These are phyloP conservation scores for Annona cherimola DNA, from an alignment of 164 flowering plant genomes.

Conservation along the genomic window DNA sequence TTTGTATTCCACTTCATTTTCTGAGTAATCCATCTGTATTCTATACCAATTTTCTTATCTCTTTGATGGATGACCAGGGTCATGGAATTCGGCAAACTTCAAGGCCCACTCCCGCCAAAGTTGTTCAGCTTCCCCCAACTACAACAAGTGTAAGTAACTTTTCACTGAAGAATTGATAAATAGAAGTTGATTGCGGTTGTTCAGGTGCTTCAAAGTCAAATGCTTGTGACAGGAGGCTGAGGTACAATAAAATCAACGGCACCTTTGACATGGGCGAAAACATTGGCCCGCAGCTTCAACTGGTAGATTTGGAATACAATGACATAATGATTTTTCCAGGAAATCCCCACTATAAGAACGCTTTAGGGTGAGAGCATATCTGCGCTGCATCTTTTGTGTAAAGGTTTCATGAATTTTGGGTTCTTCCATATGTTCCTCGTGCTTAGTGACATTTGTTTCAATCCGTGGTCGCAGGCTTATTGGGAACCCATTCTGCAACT, in stretches of 20 bases:
- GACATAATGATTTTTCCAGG: slow-evolving; percentile 40
- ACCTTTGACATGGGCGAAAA: slow-evolving; percentile 54
- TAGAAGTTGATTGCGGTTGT: slow-evolving; percentile 11
- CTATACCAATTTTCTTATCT: slow-evolving; percentile 23
- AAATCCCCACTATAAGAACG: slow-evolving; percentile 39
- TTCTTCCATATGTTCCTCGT: not conserved
- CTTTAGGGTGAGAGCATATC: slow-evolving; percentile 48
- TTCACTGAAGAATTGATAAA: not conserved
- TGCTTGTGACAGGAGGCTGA: slow-evolving; percentile 60
- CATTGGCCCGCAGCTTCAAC: slow-evolving; percentile 62
- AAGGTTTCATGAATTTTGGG: not conserved
- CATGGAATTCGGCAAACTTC: slow-evolving; percentile 54
- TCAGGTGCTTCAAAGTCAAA: slow-evolving; percentile 20
- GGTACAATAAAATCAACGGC: slow-evolving; percentile 55
- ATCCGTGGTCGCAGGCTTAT: slow-evolving; percentile 35
- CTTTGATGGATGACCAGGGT: slow-evolving; percentile 35
- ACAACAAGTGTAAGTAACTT: slow-evolving; percentile 28
- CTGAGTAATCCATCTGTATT: slow-evolving; percentile 30
- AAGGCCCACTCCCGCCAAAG: slow-evolving; percentile 49
- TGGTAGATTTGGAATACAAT: slow-evolving; percentile 73
- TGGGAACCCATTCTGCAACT: slow-evolving; percentile 81
- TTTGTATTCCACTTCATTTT: slow-evolving; percentile 42
- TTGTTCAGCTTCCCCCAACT: slow-evolving; percentile 64
- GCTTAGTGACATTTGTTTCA: not conserved
- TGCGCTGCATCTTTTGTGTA: slow-evolving; percentile 9